A percentile compares a stretch with the other conserved stretches of the same genome.
Evolutionary conservation across 2,329 filamentous ascomycete species (phyloP).

Genomic region (Colletotrichum incanum): DNA sequence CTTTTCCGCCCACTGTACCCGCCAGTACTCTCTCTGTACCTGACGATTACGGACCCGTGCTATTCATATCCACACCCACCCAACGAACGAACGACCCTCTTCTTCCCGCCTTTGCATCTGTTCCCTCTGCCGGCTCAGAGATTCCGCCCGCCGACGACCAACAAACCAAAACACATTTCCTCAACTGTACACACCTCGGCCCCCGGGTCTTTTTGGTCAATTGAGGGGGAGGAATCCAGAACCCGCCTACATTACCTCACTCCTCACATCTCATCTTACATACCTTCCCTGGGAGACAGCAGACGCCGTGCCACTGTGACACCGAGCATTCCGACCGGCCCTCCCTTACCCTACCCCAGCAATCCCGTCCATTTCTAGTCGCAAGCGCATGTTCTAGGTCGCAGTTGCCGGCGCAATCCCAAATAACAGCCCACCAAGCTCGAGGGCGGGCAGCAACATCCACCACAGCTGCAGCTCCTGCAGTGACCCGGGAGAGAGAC

Average conservation of each 20-base stretch:
- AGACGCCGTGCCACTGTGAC: slow-evolving; percentile 41
- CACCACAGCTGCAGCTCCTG: slow-evolving; percentile 28
- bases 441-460: slow-evolving; percentile 1
- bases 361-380: slow-evolving; percentile 12
- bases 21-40: slow-evolving; percentile 2
- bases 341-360: slow-evolving; percentile 33
- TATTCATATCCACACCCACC: slow-evolving; percentile 23
- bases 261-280: slow-evolving; percentile 14
- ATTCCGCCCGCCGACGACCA: slow-evolving; percentile 14
- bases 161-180: slow-evolving; percentile 8
- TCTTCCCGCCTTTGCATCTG: slow-evolving; percentile 9
- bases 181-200: slow-evolving; percentile 13
- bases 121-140: slow-evolving; percentile 29
- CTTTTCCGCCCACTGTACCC: slow-evolving; percentile 12
- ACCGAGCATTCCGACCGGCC: slow-evolving; percentile 40
- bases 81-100: slow-evolving; percentile 13
- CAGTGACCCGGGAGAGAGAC: slow-evolving; percentile 14
- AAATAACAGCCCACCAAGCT: slow-evolving; percentile 15
- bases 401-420: slow-evolving; percentile 25
- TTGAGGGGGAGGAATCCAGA: slow-evolving; percentile 22
- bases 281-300: slow-evolving; percentile 17
- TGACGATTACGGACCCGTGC: slow-evolving; percentile 18
- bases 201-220: slow-evolving; percentile 21
- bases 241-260: slow-evolving; percentile 25
- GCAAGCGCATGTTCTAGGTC: slow-evolving; percentile 29